These are phyloP conservation scores for Suhomyces faveliae DNA, from an alignment of 805 yeast genomes.

Conservation along the genomic window DNA sequence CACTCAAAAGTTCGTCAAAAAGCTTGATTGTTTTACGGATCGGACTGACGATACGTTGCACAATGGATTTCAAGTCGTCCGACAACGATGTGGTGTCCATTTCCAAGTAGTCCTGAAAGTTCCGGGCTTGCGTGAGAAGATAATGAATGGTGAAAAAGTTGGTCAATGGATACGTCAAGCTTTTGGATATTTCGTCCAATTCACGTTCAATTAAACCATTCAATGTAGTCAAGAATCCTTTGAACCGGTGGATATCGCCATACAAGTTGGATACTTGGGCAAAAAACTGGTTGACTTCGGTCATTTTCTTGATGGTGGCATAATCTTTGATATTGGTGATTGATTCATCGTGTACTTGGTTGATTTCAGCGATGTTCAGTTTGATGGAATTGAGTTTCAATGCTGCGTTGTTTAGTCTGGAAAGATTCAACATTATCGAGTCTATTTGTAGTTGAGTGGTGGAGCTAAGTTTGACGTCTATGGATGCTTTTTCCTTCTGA, in stretches of 20 bases:
- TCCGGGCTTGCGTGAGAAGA: constrained; percentile 65
- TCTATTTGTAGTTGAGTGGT: constrained; percentile 67
- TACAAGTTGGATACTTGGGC: constrained; percentile 65
- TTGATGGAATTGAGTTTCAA: constrained; percentile 37
- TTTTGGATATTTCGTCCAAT: constrained; percentile 30
- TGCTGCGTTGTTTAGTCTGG: constrained; percentile 46
- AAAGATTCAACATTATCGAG: constrained; percentile 51
- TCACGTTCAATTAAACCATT: constrained; percentile 51
- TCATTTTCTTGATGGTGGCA: constrained; percentile 64
- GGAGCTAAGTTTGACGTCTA: constrained; percentile 71
- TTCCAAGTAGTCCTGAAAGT: constrained; percentile 72
- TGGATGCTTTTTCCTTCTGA: constrained; percentile 65
- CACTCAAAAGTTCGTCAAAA: constrained; percentile 64
- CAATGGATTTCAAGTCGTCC: constrained; percentile 67
- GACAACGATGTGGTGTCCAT: constrained; percentile 47
- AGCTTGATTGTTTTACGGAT: constrained; percentile 45
- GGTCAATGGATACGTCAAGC: constrained; percentile 45
- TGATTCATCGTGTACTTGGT: constrained; percentile 56
- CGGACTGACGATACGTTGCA: constrained; percentile 54
- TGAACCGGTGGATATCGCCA: constrained; percentile 57
- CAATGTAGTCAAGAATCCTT: constrained; percentile 48
- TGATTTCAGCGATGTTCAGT: constrained; percentile 38
- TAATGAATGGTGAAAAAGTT: constrained; percentile 68
- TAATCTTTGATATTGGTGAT: constrained; percentile 62
- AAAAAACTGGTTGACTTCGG: constrained; percentile 69